Conservation (phyloP, 768 basidiomycete species). For the Leccinum barrowsii region DNA sequence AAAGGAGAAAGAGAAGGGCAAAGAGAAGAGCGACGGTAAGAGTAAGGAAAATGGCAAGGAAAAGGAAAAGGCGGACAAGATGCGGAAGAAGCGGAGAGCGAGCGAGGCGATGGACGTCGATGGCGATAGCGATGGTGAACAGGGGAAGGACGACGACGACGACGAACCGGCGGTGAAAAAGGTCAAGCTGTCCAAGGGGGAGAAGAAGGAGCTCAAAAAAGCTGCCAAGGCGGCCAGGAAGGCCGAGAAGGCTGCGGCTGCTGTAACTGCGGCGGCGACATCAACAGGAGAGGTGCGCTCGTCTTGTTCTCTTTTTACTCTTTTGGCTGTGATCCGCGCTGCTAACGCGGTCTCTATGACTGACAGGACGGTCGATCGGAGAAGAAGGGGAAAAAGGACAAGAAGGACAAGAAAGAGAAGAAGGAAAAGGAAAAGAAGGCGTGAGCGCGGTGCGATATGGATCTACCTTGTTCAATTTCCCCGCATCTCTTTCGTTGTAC, state of each 20-base stretch:
- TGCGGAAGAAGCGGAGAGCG: conserved; percentile 60
- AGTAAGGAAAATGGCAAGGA: neutral
- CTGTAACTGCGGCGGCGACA: neutral
- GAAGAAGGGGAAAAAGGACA: conserved; percentile 35
- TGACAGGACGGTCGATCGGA: conserved; percentile 29
- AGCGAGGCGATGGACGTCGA: conserved; percentile 66
- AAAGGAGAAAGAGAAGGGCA: conserved; percentile 10
- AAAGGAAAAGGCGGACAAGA: conserved; percentile 1
- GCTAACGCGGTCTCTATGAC: neutral
- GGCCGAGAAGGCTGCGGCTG: conserved; percentile 35
- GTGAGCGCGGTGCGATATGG: conserved; percentile 14
- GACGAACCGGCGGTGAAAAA: conserved; percentile 61
- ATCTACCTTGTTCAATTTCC: neutral
- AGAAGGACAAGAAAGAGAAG: conserved; percentile 38
- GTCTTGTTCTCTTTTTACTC: conserved; percentile 10
- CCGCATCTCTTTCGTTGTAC: conserved; percentile 1
- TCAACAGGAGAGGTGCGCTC: conserved; percentile 34
- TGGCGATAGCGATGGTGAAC: conserved; percentile 38
- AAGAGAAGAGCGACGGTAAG: neutral
- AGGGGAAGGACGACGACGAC: conserved; percentile 15
- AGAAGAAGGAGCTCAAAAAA: conserved; percentile 83
- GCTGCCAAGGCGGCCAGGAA: conserved; percentile 66
- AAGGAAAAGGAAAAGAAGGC: conserved; percentile 50
- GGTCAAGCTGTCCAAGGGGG: conserved; percentile 76
- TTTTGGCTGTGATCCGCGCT: neutral